phyloP scores from a whole-genome alignment of 2,329 filamentous ascomycete genomes.

The Fusarium heterosporum region DNA sequence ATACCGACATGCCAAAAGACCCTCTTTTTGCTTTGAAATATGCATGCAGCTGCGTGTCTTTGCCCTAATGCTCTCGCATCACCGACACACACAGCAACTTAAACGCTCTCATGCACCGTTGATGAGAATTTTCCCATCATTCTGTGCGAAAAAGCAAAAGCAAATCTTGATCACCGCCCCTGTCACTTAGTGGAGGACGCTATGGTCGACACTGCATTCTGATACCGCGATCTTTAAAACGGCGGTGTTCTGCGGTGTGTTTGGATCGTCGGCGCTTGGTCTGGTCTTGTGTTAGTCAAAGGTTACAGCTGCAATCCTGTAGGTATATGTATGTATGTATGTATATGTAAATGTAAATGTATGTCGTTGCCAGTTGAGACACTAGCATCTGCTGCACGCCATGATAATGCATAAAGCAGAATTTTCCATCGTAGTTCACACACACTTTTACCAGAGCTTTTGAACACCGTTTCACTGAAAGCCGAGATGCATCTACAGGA shows the following conservation, averaged over 20 bases:
- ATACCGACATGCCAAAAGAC: conserved; percentile 26
- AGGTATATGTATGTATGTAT: conserved; percentile 30
- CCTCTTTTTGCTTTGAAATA: conserved; percentile 36
- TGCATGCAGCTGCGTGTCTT: conserved; percentile 42
- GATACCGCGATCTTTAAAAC: conserved; percentile 36
- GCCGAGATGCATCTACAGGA: conserved; percentile 28
- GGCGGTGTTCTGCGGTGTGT: conserved; percentile 35
- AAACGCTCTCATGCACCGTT: conserved; percentile 18
- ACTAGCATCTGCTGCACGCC: conserved; percentile 28
- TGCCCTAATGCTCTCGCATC: conserved; percentile 41
- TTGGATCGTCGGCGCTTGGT: conserved; percentile 36
- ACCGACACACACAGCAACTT: conserved; percentile 28
- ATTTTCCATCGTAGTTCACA: conserved; percentile 10
- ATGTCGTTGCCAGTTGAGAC: conserved; percentile 38
- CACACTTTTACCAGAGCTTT: neutral
- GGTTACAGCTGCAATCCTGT: conserved; percentile 35
- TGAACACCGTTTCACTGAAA: conserved; percentile 14
- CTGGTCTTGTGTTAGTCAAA: conserved; percentile 31
- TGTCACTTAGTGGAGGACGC: conserved; percentile 34
- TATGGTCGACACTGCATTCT: conserved; percentile 38
- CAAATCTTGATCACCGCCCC: conserved; percentile 26
- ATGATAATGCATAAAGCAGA: conserved; percentile 25
- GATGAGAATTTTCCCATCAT: conserved; percentile 25
- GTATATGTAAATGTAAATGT: conserved; percentile 33
- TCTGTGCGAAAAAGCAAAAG: conserved; percentile 42